Evolutionary conservation across 768 basidiomycete species (phyloP), one percentile per base, ranked within the genome.

Genomic region (Tricholoma matsutake): DNA sequence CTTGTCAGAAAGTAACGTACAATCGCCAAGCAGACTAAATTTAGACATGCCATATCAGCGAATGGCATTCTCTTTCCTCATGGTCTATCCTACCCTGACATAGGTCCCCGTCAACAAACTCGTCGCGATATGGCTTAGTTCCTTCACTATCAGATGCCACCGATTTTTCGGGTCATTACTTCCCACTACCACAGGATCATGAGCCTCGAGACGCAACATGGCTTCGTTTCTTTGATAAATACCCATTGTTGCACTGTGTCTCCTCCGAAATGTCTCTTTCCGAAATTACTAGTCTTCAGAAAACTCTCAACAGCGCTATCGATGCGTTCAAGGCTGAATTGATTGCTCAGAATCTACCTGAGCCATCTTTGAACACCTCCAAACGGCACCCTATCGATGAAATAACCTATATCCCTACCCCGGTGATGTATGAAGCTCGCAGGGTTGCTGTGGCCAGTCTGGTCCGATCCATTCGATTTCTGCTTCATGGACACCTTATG

Each of bases 291-390:
- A 75, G 74, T 64, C 72, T 78, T 32, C 77, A 77, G 63, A 69
- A 67, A 55, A 76, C 77, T 37, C 72, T 78, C 60, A 78, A 77
- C 57, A 64, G 59, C 37, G 77, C 77, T 11, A 72, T 78, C 45
- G 75, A 78, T 57, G 65, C 67, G 28, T 75, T 76, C 70, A 76
- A 76, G 63, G 72, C 73, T 7, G 77, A 77, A 63, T 67, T 77
- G 29, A 69, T 69, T 22, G 69, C 72, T 18, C 74, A 75, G 56
- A 68, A 72, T 53, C 67, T 78, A 11, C 64, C 73, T 6, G 75
- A 76, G 62, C 76, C 74, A 3, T 77, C 76, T 7, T 61, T 74
- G 57, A 71, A 70, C 43, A 74, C 76, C 0, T 74, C 74, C 0
- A 72, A 75, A 58, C 60, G 69, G 13, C 76, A 77, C 59, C 74